phyloP scores from a whole-genome alignment of 1,139 yeast species.

The Lodderomyces jiufengensis region DNA sequence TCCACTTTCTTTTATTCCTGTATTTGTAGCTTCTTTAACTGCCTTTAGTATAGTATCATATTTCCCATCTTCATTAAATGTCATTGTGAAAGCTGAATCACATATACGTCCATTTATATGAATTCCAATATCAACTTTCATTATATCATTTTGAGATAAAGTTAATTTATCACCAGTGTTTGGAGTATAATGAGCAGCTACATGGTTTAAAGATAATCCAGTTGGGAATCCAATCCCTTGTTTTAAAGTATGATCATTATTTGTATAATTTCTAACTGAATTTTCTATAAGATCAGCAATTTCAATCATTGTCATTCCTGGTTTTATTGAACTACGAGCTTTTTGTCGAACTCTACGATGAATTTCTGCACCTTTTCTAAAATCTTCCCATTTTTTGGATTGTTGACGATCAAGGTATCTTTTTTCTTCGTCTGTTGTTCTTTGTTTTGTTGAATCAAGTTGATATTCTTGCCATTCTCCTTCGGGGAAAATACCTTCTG shows the following conservation, averaged over 20 bases:
- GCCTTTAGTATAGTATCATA: constrained; percentile 80
- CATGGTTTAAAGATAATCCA: constrained; percentile 86
- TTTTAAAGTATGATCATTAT: constrained; percentile 56
- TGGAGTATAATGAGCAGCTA: constrained; percentile 98
- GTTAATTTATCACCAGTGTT: constrained; percentile 89
- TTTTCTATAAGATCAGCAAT: constrained; percentile 88
- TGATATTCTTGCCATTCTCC: constrained; percentile 82
- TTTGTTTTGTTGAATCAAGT: constrained; percentile 65
- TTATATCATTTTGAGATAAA: constrained; percentile 79
- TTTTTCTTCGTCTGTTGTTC: constrained; percentile 85
- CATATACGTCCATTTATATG: constrained; percentile 95
- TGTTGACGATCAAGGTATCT: constrained; percentile 72
- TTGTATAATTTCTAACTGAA: constrained; percentile 71
- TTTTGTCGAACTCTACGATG: constrained; percentile 87
- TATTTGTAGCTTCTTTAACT: constrained; percentile 87
- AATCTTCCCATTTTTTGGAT: constrained; percentile 71
- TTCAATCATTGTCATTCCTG: constrained; percentile 91
- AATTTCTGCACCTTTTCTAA: constrained; percentile 93
- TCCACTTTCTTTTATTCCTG: constrained; percentile 92
- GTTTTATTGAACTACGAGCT: constrained; percentile 70
- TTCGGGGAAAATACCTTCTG: constrained; percentile 76
- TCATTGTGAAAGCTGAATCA: constrained; percentile 92
- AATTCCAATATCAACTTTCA: constrained; percentile 97
- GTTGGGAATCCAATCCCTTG: constrained; percentile 98
- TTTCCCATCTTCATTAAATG: constrained; percentile 65